Evolutionary conservation across 176 grass and related monocot genomes (phyloP).

Genomic region (Saccharum spontaneum): DNA sequence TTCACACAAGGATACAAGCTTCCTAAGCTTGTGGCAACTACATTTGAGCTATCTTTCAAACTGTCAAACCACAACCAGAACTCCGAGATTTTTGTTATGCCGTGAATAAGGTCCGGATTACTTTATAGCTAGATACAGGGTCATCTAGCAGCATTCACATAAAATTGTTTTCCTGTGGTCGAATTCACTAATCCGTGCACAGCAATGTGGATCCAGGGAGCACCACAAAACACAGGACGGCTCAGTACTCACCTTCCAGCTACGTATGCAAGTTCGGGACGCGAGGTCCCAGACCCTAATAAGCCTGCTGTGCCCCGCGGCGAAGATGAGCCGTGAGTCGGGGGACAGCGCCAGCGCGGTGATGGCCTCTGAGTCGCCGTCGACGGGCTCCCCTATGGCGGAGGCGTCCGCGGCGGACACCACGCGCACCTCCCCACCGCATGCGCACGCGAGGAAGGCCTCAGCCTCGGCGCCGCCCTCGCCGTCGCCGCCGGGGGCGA

Average conservation of each 20-base stretch:
- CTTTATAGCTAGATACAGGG: background rate
- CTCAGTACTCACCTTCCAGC: slow-evolving; percentile 70
- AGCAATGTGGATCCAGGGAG: slow-evolving; percentile 5
- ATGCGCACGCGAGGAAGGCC: slow-evolving; percentile 80
- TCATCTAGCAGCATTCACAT: background rate
- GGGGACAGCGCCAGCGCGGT: slow-evolving; percentile 69
- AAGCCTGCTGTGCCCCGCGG: slow-evolving; percentile 71
- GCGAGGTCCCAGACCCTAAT: slow-evolving; percentile 88
- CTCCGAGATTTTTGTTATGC: background rate
- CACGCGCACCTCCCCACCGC: slow-evolving; percentile 71
- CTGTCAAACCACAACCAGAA: background rate
- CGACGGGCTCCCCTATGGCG: slow-evolving; percentile 45
- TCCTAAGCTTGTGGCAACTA: background rate
- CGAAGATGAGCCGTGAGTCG: slow-evolving; percentile 66
- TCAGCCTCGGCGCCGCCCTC: slow-evolving; percentile 46
- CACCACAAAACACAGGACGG: background rate
- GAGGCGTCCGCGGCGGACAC: slow-evolving; percentile 61
- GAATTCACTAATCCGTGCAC: background rate
- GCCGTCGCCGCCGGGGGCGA: slow-evolving; percentile 16
- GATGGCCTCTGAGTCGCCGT: slow-evolving; percentile 61
- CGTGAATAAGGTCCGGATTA: background rate
- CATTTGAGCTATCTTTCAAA: background rate
- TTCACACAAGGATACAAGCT: background rate
- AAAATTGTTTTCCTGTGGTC: background rate
- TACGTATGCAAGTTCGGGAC: slow-evolving; percentile 71